Conservation (phyloP, 2,329 filamentous ascomycete genomes). For the Cordyceps fumosorosea region DNA sequence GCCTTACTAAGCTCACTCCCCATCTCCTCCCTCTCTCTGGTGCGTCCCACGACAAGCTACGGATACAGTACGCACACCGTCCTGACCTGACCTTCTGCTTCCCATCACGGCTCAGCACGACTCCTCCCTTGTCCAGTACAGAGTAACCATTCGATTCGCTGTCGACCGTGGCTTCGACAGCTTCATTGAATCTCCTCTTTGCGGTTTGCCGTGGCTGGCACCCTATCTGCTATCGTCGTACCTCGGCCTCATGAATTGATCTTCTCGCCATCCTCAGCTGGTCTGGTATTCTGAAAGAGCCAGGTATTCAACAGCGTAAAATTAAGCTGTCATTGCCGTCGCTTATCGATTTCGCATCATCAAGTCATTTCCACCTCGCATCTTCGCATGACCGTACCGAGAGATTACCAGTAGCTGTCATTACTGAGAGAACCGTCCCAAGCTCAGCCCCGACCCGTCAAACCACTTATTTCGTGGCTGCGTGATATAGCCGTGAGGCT, state of each 20-base stretch:
- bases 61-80: not conserved
- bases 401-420: not conserved
- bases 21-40: not conserved
- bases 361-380: conserved; percentile 7
- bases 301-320: not conserved
- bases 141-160: too few relatives aligned
- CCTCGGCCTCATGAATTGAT: not conserved
- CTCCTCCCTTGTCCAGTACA: not conserved
- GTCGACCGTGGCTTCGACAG: not conserved
- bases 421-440: not conserved
- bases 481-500: not conserved
- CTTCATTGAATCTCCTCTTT: too few relatives aligned
- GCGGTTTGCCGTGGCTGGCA: not conserved
- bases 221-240: not conserved
- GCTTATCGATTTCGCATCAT: not conserved
- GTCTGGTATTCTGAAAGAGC: not conserved
- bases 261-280: not conserved
- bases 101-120: not conserved
- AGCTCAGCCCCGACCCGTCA: not conserved
- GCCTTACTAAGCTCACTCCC: not conserved
- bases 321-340: not conserved
- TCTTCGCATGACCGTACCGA: not conserved
- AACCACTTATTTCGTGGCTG: not conserved
- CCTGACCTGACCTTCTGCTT: not conserved
- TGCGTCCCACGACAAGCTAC: not conserved